Base-by-base conservation (phyloP, 495 filamentous ascomycete species). In the Aspergillus haitiensis region DNA sequence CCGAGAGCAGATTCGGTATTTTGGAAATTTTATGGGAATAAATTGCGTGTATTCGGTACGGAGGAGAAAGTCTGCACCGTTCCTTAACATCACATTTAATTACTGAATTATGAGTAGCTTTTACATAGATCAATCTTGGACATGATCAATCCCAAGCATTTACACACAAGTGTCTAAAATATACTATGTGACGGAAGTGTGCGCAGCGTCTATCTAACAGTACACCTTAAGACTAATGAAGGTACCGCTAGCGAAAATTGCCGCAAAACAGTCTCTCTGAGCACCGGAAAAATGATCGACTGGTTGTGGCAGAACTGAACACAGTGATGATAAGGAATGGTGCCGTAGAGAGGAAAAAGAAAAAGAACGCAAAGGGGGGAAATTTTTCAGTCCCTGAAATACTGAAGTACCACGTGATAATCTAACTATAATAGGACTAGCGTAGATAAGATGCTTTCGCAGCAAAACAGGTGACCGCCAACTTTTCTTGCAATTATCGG, bases 161-260 rank as follows among this genome's bases (percentile, higher is more conserved):
- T 42, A 42, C 4, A 42, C 12, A 42, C 4, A 42, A 42, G 5
- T 42, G 39, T 42, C 39, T 11, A 55, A 34, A 37, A 39, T 45
- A n/a, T n/a, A 15, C 11, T 36, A 4, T 53, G 37, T 21, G 46
- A 31, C 37, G 37, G 67, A 60, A 32, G 76, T 88, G 82, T 87
- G 65, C 46, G 82, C 83, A 81, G 78, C 74, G 75, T 78, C 84
- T 87, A 88, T 88, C 85, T 88, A 88, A 86, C 85, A 71, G 83
- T 84, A 85, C 78, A 70, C 84, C 82, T 84, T 85, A 73, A 65
- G 48, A 59, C 66, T 56, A 44, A 69, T 71, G 82, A 84, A 86
- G 84, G 83, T 84, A 86, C 84, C 78, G 85, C 82, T 88, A 88
- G 85, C 85, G 85, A 88, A 88, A 85, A 84, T 80, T 64, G 77